Conservation (phyloP, 176 grass and related monocot species). For the Miscanthus lutarioriparius region DNA sequence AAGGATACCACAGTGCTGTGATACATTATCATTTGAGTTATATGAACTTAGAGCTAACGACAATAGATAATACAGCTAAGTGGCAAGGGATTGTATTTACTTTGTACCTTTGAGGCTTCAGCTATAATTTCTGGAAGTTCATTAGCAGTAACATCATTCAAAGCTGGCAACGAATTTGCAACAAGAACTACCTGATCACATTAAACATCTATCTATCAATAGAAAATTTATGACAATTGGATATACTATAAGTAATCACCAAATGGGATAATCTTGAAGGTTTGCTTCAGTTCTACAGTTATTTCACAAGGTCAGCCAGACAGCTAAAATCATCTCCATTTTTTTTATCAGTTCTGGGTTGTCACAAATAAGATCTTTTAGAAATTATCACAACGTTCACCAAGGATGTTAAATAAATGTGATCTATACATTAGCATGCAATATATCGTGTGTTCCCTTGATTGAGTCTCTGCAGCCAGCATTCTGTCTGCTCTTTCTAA, state of each 20-base stretch:
- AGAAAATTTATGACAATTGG: neutral
- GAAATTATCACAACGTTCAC: neutral
- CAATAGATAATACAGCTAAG: neutral
- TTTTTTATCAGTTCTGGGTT: slow-evolving; percentile 17
- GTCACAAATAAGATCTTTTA: neutral
- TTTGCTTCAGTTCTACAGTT: neutral
- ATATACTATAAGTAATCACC: slow-evolving; percentile 21
- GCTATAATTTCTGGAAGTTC: slow-evolving; percentile 96
- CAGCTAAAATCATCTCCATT: neutral
- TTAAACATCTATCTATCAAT: neutral
- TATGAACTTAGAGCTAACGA: slow-evolving; percentile 24
- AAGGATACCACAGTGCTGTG: slow-evolving; percentile 85
- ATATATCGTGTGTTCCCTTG: neutral
- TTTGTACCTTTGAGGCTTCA: slow-evolving; percentile 87
- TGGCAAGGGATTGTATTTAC: slow-evolving; percentile 14
- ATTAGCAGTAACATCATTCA: slow-evolving; percentile 95
- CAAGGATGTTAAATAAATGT: neutral
- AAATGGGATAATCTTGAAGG: neutral
- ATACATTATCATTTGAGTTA: slow-evolving; percentile 13
- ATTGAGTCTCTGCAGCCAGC: slow-evolving; percentile 14
- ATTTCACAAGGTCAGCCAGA: slow-evolving; percentile 15
- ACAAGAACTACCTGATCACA: slow-evolving; percentile 78
- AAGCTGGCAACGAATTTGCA: slow-evolving; percentile 88
- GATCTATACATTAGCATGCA: slow-evolving; percentile 12
- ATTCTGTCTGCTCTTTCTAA: neutral